Percentiles rank a stretch among this genome's conserved stretches.
Evolutionary conservation across 352 stramenopile genomes (phyloP).

Genomic region (Pythium brachiatum): DNA sequence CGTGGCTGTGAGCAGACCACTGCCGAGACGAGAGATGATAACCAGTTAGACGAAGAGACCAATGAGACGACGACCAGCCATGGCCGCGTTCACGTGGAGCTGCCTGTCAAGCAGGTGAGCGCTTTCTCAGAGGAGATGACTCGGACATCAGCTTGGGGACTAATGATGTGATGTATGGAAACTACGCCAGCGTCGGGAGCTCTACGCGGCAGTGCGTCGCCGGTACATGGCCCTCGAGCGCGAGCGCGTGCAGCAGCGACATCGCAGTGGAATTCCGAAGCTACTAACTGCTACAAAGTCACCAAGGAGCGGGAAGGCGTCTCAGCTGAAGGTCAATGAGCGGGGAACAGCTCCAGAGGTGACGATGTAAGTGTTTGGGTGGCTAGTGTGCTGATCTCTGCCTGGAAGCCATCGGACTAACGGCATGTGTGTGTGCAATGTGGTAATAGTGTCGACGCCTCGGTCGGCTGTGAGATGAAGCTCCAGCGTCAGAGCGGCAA

Average conservation of each 20-base stretch:
- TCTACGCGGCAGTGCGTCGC: constrained; percentile 52
- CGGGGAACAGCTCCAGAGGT: background rate
- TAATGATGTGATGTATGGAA: no score
- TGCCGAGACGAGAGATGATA: constrained; percentile 6
- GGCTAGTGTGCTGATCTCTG: background rate
- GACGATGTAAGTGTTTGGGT: background rate
- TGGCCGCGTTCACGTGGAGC: background rate
- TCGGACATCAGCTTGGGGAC: no score
- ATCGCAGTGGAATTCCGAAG: constrained; percentile 15
- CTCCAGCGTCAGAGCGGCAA: constrained; percentile 29
- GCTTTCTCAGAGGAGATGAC: no score
- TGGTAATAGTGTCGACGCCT: constrained; percentile 23
- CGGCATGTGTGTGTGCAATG: constrained; percentile 4
- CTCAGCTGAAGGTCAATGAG: background rate
- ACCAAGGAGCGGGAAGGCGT: background rate
- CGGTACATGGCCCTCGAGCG: constrained; percentile 64
- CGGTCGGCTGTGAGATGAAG: background rate
- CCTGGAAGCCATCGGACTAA: background rate
- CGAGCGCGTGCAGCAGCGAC: constrained; percentile 18
- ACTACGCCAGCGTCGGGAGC: constrained; percentile 27
- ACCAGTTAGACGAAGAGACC: constrained; percentile 1
- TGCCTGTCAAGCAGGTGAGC: constrained; percentile 4
- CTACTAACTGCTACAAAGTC: background rate
- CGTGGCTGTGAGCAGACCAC: constrained; percentile 10
- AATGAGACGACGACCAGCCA: background rate